phyloP scores from a whole-genome alignment of 2,329 filamentous ascomycete genomes.

The Pseudocercospora crystallina region DNA sequence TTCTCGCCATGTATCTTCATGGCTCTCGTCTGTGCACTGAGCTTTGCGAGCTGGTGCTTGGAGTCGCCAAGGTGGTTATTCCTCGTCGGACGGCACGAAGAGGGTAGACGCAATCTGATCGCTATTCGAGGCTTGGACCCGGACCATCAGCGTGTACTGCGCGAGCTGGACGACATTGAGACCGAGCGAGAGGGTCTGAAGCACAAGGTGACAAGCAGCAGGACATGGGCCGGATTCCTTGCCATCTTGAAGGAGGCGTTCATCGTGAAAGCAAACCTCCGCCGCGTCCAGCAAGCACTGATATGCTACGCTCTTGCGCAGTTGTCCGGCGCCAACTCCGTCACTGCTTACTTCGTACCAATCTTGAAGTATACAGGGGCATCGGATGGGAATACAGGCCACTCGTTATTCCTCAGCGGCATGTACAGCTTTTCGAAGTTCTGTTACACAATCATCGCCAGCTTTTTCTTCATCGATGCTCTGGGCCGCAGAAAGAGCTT shows the following conservation, averaged over 20 bases:
- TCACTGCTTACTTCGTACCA: constrained; percentile 47
- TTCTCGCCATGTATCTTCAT: constrained; percentile 36
- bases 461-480: constrained; percentile 48
- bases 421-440: constrained; percentile 50
- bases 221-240: constrained; percentile 3
- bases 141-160: not conserved
- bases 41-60: constrained; percentile 30
- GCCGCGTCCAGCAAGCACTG: constrained; percentile 18
- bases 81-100: constrained; percentile 28
- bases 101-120: constrained; percentile 31
- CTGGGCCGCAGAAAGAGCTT: constrained; percentile 36
- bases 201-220: not conserved
- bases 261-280: constrained; percentile 19
- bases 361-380: constrained; percentile 43
- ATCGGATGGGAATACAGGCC: constrained; percentile 27
- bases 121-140: constrained; percentile 31
- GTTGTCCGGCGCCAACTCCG: constrained; percentile 46
- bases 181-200: constrained; percentile 13
- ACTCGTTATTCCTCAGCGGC: constrained; percentile 42
- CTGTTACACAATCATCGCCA: constrained; percentile 42
- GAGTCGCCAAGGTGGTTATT: constrained; percentile 41
- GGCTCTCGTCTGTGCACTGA: constrained; percentile 27
- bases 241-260: constrained; percentile 20
- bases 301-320: constrained; percentile 34
- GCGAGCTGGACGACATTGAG: constrained; percentile 7